Conservation (phyloP, 164 flowering plant species). For the Aristolochia californica region DNA sequence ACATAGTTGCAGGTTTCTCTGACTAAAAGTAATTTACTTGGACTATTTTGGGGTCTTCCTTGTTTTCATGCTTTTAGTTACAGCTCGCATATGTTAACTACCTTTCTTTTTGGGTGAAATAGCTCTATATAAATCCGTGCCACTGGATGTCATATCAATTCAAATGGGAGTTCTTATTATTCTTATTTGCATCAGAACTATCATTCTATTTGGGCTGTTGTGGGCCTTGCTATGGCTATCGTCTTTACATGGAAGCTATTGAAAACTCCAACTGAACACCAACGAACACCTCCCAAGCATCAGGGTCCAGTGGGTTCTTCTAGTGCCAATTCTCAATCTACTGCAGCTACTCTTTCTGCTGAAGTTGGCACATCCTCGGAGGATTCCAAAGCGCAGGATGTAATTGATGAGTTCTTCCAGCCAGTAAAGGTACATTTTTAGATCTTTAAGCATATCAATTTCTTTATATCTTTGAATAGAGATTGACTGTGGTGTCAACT, state of each 20-base stretch:
- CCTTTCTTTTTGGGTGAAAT: background rate
- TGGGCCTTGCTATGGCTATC: conserved; percentile 68
- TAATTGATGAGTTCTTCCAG: conserved; percentile 66
- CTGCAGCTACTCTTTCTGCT: conserved; percentile 19
- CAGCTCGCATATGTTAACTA: too few species aligned
- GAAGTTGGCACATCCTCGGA: conserved; percentile 35
- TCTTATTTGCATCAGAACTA: conserved; percentile 38
- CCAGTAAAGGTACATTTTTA: conserved; percentile 50
- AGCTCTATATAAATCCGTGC: background rate
- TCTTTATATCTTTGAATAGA: conserved; percentile 1
- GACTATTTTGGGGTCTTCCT: background rate
- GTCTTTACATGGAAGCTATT: conserved; percentile 71
- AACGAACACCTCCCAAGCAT: conserved; percentile 56
- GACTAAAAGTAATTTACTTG: too few species aligned
- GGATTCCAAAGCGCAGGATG: conserved; percentile 52
- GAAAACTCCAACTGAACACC: conserved; percentile 47
- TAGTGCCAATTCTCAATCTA: conserved; percentile 27
- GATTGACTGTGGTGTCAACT: conserved; percentile 3
- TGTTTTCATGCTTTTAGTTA: background rate
- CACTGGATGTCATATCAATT: background rate
- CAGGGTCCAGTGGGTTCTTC: conserved; percentile 42
- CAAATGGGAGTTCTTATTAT: background rate
- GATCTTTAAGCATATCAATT: background rate
- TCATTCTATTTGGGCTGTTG: conserved; percentile 60
- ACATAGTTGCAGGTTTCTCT: too few species aligned